Base-by-base conservation (phyloP, 2,329 filamentous ascomycete genomes). In the Beauveria caledonica region DNA sequence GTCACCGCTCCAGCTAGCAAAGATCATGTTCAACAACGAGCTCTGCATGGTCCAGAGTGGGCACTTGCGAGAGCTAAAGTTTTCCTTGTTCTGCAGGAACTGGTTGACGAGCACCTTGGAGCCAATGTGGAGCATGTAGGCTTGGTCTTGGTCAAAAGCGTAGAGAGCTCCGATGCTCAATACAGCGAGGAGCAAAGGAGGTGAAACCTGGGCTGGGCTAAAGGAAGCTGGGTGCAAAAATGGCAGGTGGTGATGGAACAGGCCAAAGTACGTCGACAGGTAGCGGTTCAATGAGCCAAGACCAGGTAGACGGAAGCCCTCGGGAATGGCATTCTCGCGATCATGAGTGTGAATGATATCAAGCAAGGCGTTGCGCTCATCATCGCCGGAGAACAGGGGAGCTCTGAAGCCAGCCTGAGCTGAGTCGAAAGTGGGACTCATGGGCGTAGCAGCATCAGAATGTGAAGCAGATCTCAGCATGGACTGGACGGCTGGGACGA, bases 31-130 rank as follows among this genome's bases (percentile, higher is more conserved):
- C 62, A 99, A 80, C 58, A 99, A 79, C 3, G 92, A 96, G 72
- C 90, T 91, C 73, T 99, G 94, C 91, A 97, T 97, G 52, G 93
- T 94, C 93, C 94, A 97, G 15, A 99, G 77, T 4, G 94, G 94
- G 69, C 93, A 97, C 74, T 97, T 97, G 68, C 93, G 87, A 9
- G 94, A 97, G 79, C 93, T 96, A 74, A 97, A 97, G 76, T 96
- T 96, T 73, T 97, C 92, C 80, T 97, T 97, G 78, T 97, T 95
- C 75, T 96, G 92, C 64, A 99, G 75, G 74, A 97, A 97, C 72
- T 97, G 91, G 71, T 95, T 97, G 68, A 97, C 92, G 19, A 99
- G 83, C 29, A 97, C 89, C 79, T 97, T 99, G 62, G 94, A 96
- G 19, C 93, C 94, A 66, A 97, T 96, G 76, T 99, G 94, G 23